Conservation (phyloP, 1,139 yeast genomes). For the Kurtzmaniella natalensis region DNA sequence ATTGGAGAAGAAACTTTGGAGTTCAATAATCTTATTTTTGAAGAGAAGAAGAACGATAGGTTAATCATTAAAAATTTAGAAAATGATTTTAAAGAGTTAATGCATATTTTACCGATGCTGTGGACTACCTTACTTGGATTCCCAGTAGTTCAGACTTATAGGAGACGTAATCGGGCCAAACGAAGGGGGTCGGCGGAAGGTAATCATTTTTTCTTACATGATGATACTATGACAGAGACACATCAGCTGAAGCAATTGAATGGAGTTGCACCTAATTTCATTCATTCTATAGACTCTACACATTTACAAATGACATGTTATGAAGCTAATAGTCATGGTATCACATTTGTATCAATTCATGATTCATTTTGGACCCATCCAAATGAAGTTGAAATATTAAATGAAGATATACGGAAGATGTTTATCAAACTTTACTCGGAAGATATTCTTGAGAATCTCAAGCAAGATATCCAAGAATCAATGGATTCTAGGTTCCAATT, state of each 20-base stretch:
- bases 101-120: conserved; percentile 30
- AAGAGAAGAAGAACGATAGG: conserved; percentile 5
- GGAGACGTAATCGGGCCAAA: conserved; percentile 16
- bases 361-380: conserved; percentile 47
- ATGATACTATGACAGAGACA: conserved; percentile 18
- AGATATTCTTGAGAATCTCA: conserved; percentile 22
- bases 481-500: conserved; percentile 27
- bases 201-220: conserved; percentile 16
- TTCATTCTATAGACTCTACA: conserved; percentile 41
- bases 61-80: conserved; percentile 16
- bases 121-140: conserved; percentile 43
- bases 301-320: conserved; percentile 37
- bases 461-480: conserved; percentile 22
- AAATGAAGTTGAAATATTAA: conserved; percentile 23
- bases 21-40: conserved; percentile 4
- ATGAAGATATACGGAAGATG: conserved; percentile 25
- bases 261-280: conserved; percentile 43
- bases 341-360: conserved; percentile 39
- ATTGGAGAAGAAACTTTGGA: conserved; percentile 18
- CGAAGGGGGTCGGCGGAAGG: conserved; percentile 17
- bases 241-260: conserved; percentile 30
- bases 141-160: conserved; percentile 40
- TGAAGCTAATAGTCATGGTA: conserved; percentile 15
- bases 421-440: conserved; percentile 32
- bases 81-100: conserved; percentile 15